These are phyloP conservation scores for Lactarius akahatsu DNA, from an alignment of 768 basidiomycete genomes.

Conservation along the genomic window DNA sequence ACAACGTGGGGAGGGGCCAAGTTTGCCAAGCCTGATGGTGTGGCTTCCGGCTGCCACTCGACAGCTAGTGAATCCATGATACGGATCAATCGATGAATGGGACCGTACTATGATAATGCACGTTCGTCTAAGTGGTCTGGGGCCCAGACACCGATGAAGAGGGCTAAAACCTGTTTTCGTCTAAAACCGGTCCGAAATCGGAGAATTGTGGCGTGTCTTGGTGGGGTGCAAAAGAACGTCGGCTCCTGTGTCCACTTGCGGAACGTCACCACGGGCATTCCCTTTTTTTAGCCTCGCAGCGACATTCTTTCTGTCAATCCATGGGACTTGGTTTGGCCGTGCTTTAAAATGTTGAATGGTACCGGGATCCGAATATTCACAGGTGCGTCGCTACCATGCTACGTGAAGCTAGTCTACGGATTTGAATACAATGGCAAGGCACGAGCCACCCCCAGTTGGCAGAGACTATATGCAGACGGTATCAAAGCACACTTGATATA, in stretches of 20 bases:
- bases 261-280: background rate
- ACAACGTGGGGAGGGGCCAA: background rate
- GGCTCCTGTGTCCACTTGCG: background rate
- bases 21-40: background rate
- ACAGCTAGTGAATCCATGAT: background rate
- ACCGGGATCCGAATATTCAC: slow-evolving; percentile 59
- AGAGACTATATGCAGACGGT: slow-evolving; percentile 91
- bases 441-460: slow-evolving; percentile 96
- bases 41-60: background rate
- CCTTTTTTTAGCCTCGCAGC: background rate
- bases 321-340: slow-evolving; percentile 31
- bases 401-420: background rate
- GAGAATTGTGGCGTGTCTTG: slow-evolving; percentile 5
- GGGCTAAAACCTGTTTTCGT: background rate
- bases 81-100: background rate
- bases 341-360: slow-evolving; percentile 49
- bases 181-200: slow-evolving; percentile 17
- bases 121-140: background rate
- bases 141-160: background rate
- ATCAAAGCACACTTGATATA: slow-evolving; percentile 32
- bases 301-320: slow-evolving; percentile 26
- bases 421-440: slow-evolving; percentile 47
- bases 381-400: slow-evolving; percentile 39
- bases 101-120: background rate
- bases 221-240: background rate